These are phyloP conservation scores for Sugiyamaella japonica DNA, from an alignment of 1,139 yeast species.

Conservation along the genomic window DNA sequence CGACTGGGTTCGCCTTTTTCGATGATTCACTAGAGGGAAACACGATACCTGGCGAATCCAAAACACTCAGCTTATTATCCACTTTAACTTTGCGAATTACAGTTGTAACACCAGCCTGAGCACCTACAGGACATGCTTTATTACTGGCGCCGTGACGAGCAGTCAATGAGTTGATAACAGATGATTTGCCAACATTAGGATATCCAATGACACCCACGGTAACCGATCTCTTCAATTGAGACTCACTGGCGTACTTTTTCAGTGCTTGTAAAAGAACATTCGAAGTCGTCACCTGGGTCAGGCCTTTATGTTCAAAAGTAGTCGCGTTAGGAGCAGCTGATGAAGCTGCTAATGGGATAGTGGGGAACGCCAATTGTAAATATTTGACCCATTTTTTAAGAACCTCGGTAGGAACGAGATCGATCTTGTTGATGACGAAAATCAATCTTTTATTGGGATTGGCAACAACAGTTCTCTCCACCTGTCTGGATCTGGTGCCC, in stretches of 20 bases:
- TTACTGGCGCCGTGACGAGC: slow-evolving; percentile 66
- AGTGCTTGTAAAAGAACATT: slow-evolving; percentile 73
- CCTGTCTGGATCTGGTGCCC: slow-evolving; percentile 86
- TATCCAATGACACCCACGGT: slow-evolving; percentile 96
- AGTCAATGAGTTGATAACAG: slow-evolving; percentile 86
- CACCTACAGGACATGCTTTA: slow-evolving; percentile 92
- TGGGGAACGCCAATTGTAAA: slow-evolving; percentile 82
- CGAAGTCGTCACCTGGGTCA: slow-evolving; percentile 73
- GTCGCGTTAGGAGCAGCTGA: slow-evolving; percentile 58
- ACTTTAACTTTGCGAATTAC: slow-evolving; percentile 87
- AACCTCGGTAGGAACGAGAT: slow-evolving; percentile 81
- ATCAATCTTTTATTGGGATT: slow-evolving; percentile 81
- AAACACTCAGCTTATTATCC: slow-evolving; percentile 81
- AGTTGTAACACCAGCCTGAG: slow-evolving; percentile 96
- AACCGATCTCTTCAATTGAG: slow-evolving; percentile 86
- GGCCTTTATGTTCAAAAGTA: slow-evolving; percentile 68
- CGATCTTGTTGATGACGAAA: slow-evolving; percentile 85
- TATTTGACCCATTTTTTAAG: slow-evolving; percentile 82
- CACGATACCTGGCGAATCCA: slow-evolving; percentile 97
- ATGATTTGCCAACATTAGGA: slow-evolving; percentile 94
- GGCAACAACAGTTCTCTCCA: slow-evolving; percentile 85
- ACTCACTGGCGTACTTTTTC: slow-evolving; percentile 79
- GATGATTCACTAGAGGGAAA: slow-evolving; percentile 72
- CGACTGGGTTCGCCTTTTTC: slow-evolving; percentile 51
- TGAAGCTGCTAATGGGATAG: slow-evolving; percentile 72